Conservation (phyloP, 148 eudicot genomes). For the Limonium bicolor region DNA sequence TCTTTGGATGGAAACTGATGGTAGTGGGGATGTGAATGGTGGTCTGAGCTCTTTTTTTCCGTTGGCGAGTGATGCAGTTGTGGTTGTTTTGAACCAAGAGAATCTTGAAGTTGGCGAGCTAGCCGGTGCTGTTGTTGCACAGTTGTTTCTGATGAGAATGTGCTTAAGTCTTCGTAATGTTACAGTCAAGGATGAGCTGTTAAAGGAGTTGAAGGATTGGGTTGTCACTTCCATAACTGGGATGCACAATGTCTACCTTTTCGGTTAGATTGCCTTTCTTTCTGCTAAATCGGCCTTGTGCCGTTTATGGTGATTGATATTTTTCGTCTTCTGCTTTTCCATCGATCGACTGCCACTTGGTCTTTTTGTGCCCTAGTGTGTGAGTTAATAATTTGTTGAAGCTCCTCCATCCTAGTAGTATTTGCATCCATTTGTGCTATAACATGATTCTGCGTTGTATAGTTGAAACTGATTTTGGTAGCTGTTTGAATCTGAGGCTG, state of each 20-base stretch:
- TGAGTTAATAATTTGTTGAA: no score
- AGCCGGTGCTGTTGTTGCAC: slow-evolving; percentile 36
- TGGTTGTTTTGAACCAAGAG: slow-evolving; percentile 12
- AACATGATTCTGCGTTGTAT: no score
- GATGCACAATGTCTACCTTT: slow-evolving; percentile 20
- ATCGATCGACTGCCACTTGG: no score
- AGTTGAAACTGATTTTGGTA: no score
- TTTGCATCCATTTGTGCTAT: no score
- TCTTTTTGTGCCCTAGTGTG: no score
- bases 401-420: no score
- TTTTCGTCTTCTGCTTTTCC: no score
- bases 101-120: slow-evolving; percentile 22
- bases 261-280: slow-evolving; percentile 17
- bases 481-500: no score
- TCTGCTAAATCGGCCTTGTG: no score
- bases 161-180: slow-evolving; percentile 22
- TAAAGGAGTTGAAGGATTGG: slow-evolving; percentile 30
- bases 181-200: slow-evolving; percentile 11
- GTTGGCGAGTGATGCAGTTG: slow-evolving; percentile 17
- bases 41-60: slow-evolving; percentile 26
- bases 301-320: no score
- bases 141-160: slow-evolving; percentile 34
- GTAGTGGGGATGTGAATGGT: slow-evolving; percentile 1
- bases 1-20: slow-evolving; percentile 23
- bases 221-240: slow-evolving; percentile 32